Conservation (phyloP, 148 eudicot species). For the Euryodendron excelsum region DNA sequence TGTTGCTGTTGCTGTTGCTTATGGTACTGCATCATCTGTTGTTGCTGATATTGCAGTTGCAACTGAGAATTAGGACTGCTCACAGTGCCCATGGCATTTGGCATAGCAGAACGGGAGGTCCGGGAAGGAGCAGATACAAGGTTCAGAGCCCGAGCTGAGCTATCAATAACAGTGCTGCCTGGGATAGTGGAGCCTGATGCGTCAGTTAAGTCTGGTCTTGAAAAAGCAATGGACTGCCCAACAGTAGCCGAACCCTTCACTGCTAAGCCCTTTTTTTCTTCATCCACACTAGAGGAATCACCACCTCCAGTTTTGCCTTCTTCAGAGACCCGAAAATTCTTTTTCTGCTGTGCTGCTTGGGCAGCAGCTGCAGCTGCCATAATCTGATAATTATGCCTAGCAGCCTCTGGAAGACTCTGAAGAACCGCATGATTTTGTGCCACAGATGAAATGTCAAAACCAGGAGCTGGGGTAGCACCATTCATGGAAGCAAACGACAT, state of each 20-base stretch:
- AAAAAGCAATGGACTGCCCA: constrained; percentile 87
- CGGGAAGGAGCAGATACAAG: constrained; percentile 39
- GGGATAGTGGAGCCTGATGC: constrained; percentile 35
- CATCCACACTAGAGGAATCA: constrained; percentile 57
- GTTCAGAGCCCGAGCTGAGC: constrained; percentile 63
- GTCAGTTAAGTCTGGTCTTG: constrained; percentile 61
- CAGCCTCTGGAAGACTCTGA: constrained; percentile 65
- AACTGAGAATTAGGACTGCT: constrained; percentile 44
- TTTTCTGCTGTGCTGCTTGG: constrained; percentile 59
- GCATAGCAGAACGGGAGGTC: constrained; percentile 39
- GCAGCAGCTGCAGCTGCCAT: constrained; percentile 60
- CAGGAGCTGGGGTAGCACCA: constrained; percentile 45
- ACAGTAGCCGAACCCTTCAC: constrained; percentile 41
- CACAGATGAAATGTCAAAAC: constrained; percentile 66
- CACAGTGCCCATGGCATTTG: constrained; percentile 28
- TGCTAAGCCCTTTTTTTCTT: constrained; percentile 52
- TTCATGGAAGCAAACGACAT: constrained; percentile 77
- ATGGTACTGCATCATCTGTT: constrained; percentile 38
- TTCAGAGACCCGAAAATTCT: constrained; percentile 50
- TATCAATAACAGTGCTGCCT: constrained; percentile 54
- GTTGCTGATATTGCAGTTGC: constrained; percentile 54
- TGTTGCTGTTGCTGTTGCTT: constrained; percentile 40
- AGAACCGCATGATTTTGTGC: constrained; percentile 60
- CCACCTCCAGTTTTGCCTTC: constrained; percentile 54
- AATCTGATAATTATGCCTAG: constrained; percentile 52